A percentile compares a stretch with the other conserved stretches of the same genome.
Evolutionary conservation across 169 alveolate species (phyloP).

Genomic region (Cryptosporidium meleagridis): DNA sequence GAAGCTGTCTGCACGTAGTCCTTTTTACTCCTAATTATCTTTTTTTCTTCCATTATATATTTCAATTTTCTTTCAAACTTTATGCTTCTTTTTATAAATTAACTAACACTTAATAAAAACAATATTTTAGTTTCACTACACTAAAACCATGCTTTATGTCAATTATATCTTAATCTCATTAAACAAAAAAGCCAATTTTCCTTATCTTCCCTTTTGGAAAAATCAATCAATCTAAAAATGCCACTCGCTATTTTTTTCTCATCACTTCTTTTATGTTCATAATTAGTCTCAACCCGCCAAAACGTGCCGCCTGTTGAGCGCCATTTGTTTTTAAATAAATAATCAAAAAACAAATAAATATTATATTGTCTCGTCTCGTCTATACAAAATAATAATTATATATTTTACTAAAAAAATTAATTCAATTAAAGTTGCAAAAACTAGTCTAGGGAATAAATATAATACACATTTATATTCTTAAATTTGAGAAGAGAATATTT

Average conservation of each 20-base stretch:
- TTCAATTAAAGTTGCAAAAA: background rate
- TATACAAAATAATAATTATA: background rate
- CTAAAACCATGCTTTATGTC: background rate
- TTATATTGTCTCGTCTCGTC: constrained; percentile 74
- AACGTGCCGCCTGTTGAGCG: background rate
- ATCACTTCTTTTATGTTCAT: background rate
- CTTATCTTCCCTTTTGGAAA: background rate
- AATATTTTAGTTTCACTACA: background rate
- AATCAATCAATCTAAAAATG: background rate
- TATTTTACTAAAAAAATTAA: background rate
- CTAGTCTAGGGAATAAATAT: background rate
- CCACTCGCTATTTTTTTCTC: background rate
- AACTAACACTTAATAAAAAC: background rate
- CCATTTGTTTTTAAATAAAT: background rate
- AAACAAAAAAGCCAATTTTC: background rate
- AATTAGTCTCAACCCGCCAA: background rate
- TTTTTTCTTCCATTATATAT: constrained; percentile 13
- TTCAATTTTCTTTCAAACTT: background rate
- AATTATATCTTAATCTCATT: background rate
- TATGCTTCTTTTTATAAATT: background rate
- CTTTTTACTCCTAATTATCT: constrained; percentile 23
- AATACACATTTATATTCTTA: background rate
- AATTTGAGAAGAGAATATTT: background rate
- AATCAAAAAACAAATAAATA: background rate
- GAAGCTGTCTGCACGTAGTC: constrained; percentile 74